Percentiles rank a stretch among this genome's conserved stretches.
Evolutionary conservation across 192 early-diverging fungal genomes (phyloP).

Genomic region (Diversispora eburnea): DNA sequence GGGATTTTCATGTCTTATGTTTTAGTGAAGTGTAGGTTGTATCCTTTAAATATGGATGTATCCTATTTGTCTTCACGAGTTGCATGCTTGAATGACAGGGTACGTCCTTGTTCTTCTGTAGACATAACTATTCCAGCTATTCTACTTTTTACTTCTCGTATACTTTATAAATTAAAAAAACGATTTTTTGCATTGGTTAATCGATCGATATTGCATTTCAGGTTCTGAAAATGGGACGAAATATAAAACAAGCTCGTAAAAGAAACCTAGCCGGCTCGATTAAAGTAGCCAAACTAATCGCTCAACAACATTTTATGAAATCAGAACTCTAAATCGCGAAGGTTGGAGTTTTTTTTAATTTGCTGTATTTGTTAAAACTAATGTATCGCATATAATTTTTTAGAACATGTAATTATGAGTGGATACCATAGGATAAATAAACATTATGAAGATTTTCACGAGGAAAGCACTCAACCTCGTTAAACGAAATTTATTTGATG

Average conservation of each 20-base stretch:
- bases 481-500: not conserved
- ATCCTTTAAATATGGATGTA: no score
- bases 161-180: no score
- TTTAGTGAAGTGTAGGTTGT: no score
- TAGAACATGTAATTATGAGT: not conserved
- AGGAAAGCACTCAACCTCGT: not conserved
- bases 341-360: slow-evolving; percentile 9
- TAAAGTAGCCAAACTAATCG: not conserved
- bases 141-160: no score
- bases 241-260: not conserved
- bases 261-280: not conserved
- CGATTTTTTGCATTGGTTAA: no score
- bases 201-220: not conserved
- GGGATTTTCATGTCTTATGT: no score
- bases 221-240: not conserved
- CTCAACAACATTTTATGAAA: not conserved
- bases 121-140: no score
- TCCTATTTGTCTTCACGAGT: no score
- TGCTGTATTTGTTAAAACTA: not conserved
- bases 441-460: slow-evolving; percentile 2
- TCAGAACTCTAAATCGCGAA: not conserved
- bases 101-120: no score
- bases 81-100: no score
- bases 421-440: slow-evolving; percentile 3
- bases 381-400: not conserved